A percentile compares a stretch with the other conserved stretches of the same genome.
phyloP scores from a whole-genome alignment of 1,284 basidiomycete genomes.

The Sanghuangporus baumii region DNA sequence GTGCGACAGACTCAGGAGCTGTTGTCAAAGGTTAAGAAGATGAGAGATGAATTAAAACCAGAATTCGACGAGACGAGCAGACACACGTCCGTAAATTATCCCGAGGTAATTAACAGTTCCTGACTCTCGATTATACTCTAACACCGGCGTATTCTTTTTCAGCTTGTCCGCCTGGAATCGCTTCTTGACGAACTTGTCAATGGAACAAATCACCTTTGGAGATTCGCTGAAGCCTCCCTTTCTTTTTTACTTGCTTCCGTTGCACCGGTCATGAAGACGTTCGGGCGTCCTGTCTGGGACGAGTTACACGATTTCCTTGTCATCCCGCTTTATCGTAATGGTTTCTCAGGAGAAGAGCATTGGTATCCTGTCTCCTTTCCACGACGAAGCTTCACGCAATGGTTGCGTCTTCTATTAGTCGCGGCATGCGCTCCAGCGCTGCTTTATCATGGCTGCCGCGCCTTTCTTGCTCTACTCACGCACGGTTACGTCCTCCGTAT shows the following conservation, averaged over 20 bases:
- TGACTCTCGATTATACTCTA: conserved; percentile 1
- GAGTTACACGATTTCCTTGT: conserved; percentile 74
- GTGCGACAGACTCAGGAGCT: conserved; percentile 43
- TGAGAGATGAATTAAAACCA: conserved; percentile 51
- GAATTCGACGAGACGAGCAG: conserved; percentile 60
- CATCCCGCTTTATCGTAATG: conserved; percentile 72
- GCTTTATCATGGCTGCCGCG: conserved; percentile 52
- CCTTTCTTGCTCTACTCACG: conserved; percentile 36
- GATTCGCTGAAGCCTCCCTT: conserved; percentile 61
- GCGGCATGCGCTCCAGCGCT: conserved; percentile 37
- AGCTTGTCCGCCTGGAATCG: not conserved
- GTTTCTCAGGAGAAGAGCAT: conserved; percentile 70
- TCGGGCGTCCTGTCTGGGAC: conserved; percentile 69
- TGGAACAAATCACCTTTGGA: conserved; percentile 15
- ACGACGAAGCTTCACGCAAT: conserved; percentile 58
- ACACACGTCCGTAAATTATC: conserved; percentile 69
- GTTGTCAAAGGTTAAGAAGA: conserved; percentile 45
- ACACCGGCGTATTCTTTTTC: not conserved
- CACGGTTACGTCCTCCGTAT: conserved; percentile 13
- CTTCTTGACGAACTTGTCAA: conserved; percentile 16
- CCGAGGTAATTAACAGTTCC: conserved; percentile 45
- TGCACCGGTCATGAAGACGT: conserved; percentile 71
- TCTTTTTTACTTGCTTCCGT: conserved; percentile 69
- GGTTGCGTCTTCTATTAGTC: conserved; percentile 54
- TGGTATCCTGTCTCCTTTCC: conserved; percentile 60